phyloP scores from a whole-genome alignment of 192 early-diverging fungal genomes.

The Backusella westeae region DNA sequence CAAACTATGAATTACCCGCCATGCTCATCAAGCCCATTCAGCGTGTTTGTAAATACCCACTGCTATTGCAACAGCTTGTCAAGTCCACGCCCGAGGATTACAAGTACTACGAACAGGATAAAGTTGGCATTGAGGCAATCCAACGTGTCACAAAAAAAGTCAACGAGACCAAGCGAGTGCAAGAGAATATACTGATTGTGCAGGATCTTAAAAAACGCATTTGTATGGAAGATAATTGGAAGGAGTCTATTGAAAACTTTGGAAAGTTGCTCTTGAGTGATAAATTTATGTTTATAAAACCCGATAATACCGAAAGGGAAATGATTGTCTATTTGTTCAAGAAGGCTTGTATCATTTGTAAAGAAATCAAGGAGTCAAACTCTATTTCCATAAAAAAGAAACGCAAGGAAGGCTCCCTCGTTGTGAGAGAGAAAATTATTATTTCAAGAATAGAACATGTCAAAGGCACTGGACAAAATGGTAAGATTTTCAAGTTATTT shows the following conservation, averaged over 20 bases:
- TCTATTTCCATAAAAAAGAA: constrained; percentile 51
- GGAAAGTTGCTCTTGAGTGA: constrained; percentile 85
- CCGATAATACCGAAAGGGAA: constrained; percentile 72
- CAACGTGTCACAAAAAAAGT: constrained; percentile 86
- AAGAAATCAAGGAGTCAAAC: constrained; percentile 61
- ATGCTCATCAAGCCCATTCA: constrained; percentile 98
- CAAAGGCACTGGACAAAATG: neutral
- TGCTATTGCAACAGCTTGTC: constrained; percentile 78
- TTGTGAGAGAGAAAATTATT: constrained; percentile 8
- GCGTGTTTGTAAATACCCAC: constrained; percentile 96
- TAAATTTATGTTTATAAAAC: constrained; percentile 71
- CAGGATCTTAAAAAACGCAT: constrained; percentile 80
- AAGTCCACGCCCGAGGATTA: constrained; percentile 60
- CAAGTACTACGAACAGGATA: constrained; percentile 56
- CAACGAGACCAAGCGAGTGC: constrained; percentile 87
- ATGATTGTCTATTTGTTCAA: constrained; percentile 92
- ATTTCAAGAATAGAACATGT: constrained; percentile 12
- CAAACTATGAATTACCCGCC: constrained; percentile 82
- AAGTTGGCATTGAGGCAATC: constrained; percentile 72
- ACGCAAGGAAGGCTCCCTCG: constrained; percentile 49
- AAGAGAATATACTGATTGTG: constrained; percentile 83
- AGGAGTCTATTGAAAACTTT: constrained; percentile 67
- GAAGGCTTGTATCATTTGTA: constrained; percentile 90
- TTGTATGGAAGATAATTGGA: constrained; percentile 70
- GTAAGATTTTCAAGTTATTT: neutral